phyloP scores from a whole-genome alignment of 2,329 filamentous ascomycete species.

The Cladophialophora yegresii region DNA sequence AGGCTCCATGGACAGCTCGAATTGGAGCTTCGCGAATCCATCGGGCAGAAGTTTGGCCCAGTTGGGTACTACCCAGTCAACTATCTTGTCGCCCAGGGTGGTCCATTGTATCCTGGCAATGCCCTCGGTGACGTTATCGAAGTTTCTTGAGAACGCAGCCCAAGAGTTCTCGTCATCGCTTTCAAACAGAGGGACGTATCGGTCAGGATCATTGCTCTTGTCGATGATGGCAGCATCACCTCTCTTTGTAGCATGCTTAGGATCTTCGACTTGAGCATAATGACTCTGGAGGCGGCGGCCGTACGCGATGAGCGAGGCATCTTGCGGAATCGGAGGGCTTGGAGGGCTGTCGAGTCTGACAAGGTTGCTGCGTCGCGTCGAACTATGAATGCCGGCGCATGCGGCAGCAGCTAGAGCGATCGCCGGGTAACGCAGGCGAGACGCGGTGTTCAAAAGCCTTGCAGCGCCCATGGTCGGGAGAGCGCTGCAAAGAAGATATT shows the following conservation, averaged over 20 bases:
- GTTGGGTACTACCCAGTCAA: constrained; percentile 73
- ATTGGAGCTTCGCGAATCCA: constrained; percentile 79
- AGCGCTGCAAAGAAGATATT: constrained; percentile 31
- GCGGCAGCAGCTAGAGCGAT: constrained; percentile 26
- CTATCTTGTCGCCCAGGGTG: constrained; percentile 57
- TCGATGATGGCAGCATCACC: constrained; percentile 28
- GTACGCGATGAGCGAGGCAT: constrained; percentile 24
- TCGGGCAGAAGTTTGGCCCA: constrained; percentile 78
- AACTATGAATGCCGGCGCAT: constrained; percentile 26
- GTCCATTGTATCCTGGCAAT: constrained; percentile 48
- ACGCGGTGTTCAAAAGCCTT: constrained; percentile 22
- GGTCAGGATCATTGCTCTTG: constrained; percentile 27
- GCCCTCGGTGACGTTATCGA: constrained; percentile 46
- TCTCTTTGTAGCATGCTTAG: constrained; percentile 20
- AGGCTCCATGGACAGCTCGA: constrained; percentile 81
- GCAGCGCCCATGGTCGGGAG: constrained; percentile 35
- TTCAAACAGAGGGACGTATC: constrained; percentile 29
- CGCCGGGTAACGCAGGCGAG: constrained; percentile 23
- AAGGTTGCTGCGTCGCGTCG: constrained; percentile 10
- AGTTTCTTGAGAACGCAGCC: constrained; percentile 54
- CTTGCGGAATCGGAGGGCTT: constrained; percentile 12
- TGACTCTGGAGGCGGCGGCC: constrained; percentile 23
- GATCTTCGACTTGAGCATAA: constrained; percentile 18
- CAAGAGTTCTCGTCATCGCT: constrained; percentile 46
- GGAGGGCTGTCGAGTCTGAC: constrained; percentile 31